phyloP scores from a whole-genome alignment of 2,329 filamentous ascomycete genomes.

The Chrysoporthe deuterocubensis region DNA sequence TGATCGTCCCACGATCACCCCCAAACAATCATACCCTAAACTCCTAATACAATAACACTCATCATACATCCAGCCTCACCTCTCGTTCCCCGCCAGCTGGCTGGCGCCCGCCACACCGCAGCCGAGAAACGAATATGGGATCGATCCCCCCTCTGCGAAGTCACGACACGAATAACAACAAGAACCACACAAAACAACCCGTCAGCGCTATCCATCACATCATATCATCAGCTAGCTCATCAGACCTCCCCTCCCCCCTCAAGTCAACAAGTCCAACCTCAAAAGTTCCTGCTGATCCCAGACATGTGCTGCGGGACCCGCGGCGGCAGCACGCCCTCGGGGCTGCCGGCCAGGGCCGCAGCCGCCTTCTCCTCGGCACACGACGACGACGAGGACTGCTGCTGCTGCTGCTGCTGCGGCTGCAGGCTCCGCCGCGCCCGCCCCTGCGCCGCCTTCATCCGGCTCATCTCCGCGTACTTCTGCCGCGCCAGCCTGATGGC shows the following conservation, averaged over 20 bases:
- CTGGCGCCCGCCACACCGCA: background rate
- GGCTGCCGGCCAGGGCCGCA: slow-evolving; percentile 3
- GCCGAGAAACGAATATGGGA: background rate
- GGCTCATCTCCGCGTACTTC: slow-evolving; percentile 64
- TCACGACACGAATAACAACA: background rate
- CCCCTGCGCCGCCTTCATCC: slow-evolving; percentile 64
- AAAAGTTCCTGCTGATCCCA: slow-evolving; percentile 1
- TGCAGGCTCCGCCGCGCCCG: slow-evolving; percentile 43
- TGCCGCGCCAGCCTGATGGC: slow-evolving; percentile 59
- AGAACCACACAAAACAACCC: background rate
- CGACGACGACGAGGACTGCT: background rate
- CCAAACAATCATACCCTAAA: background rate
- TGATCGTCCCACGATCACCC: background rate
- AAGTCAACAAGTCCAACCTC: background rate
- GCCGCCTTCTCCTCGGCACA: slow-evolving; percentile 16
- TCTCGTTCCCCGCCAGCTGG: background rate
- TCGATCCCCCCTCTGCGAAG: background rate
- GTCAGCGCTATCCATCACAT: background rate
- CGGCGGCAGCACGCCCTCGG: slow-evolving; percentile 2
- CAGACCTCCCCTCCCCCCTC: background rate
- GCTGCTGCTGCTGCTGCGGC: slow-evolving; percentile 19
- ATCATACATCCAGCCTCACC: background rate
- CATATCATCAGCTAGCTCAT: background rate
- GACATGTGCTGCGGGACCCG: slow-evolving; percentile 18
- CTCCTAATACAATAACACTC: background rate